These are phyloP conservation scores for Haplographium delicatum DNA, from an alignment of 495 filamentous ascomycete genomes.

Conservation along the genomic window DNA sequence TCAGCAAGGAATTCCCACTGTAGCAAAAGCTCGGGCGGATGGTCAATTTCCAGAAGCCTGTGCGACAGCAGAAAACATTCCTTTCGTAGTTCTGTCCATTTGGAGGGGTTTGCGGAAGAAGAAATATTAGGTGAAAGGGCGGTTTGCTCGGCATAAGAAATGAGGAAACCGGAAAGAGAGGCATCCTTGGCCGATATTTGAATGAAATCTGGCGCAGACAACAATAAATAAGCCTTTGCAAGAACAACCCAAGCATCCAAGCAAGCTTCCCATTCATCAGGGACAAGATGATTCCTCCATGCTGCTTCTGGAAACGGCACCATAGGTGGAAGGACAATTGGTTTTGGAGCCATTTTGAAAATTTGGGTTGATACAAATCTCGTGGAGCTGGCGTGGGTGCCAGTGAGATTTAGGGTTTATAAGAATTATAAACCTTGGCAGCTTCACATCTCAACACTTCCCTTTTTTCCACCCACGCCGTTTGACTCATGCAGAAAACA, in stretches of 20 bases:
- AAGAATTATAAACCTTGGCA: too few species aligned
- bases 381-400: too few species aligned
- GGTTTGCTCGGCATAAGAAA: conserved; percentile 18
- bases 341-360: conserved; percentile 19
- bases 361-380: neutral
- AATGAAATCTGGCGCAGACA: conserved; percentile 48
- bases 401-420: too few species aligned
- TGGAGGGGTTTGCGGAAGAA: conserved; percentile 31
- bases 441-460: too few species aligned
- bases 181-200: conserved; percentile 44
- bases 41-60: conserved; percentile 37
- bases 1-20: conserved; percentile 55
- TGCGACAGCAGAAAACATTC: conserved; percentile 55
- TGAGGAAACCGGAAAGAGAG: conserved; percentile 38
- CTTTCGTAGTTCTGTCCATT: conserved; percentile 51
- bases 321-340: conserved; percentile 52
- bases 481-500: conserved; percentile 5
- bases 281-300: conserved; percentile 58
- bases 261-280: conserved; percentile 72
- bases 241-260: conserved; percentile 72
- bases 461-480: neutral
- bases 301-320: conserved; percentile 68
- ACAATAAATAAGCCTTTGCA: conserved; percentile 54
- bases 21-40: conserved; percentile 41
- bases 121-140: conserved; percentile 5